phyloP scores from a whole-genome alignment of 164 flowering plant genomes.

The Nelumbo lutea region DNA sequence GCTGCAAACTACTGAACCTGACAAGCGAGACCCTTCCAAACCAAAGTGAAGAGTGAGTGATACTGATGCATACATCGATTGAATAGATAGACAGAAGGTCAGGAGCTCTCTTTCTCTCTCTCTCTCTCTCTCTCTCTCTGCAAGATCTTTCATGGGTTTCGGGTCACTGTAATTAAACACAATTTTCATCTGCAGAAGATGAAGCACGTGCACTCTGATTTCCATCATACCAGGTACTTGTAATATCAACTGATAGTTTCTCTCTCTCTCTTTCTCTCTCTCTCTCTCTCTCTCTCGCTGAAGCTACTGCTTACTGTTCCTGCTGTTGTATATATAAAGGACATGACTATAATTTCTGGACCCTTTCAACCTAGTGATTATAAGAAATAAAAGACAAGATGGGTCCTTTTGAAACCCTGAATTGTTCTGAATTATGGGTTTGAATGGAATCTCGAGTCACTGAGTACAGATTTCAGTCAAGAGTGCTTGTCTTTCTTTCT shows the following conservation, averaged over 20 bases:
- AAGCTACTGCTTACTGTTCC: background rate
- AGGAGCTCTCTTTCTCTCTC: constrained; percentile 3
- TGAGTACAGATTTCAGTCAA: background rate
- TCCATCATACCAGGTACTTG: constrained; percentile 40
- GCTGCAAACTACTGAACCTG: constrained; percentile 51
- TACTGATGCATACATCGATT: background rate
- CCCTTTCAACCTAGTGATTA: background rate
- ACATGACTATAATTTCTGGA: background rate
- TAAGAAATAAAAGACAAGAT: too few relatives aligned
- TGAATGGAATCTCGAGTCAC: background rate
- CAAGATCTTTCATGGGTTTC: constrained; percentile 25
- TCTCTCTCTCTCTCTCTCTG: constrained; percentile 20
- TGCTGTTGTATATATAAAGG: background rate
- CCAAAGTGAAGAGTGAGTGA: constrained; percentile 5
- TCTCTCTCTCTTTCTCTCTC: constrained; percentile 11
- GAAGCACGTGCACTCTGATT: constrained; percentile 59
- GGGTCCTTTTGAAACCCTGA: background rate
- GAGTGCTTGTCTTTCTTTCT: constrained; percentile 2
- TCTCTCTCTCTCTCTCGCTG: constrained; percentile 16
- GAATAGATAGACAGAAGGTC: constrained; percentile 9
- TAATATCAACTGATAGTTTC: constrained; percentile 19
- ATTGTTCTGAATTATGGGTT: constrained; percentile 1
- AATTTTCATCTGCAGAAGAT: constrained; percentile 30
- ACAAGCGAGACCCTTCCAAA: constrained; percentile 27
- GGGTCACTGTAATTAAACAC: constrained; percentile 27